A percentile compares a stretch with the other conserved stretches of the same genome.
Conservation (phyloP, 495 filamentous ascomycete species). For the Neurospora tetraspora region DNA sequence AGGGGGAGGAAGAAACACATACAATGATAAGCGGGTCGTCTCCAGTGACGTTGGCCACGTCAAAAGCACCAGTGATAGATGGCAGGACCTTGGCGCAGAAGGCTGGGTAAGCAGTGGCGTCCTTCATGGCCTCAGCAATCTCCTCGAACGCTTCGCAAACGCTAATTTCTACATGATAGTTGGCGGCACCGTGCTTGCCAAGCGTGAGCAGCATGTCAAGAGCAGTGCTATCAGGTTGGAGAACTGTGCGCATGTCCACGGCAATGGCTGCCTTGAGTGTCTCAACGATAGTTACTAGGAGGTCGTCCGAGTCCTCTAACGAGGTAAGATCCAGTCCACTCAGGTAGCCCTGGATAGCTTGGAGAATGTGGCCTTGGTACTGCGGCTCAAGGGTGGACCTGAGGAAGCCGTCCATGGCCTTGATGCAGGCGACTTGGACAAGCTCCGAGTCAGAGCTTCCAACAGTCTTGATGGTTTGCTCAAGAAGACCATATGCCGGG, state of each 20-base stretch:
- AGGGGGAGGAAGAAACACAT: slow-evolving; percentile 18
- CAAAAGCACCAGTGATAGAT: slow-evolving; percentile 77
- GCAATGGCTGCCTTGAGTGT: slow-evolving; percentile 75
- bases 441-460: slow-evolving; percentile 68
- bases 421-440: slow-evolving; percentile 85
- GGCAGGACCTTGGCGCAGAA: slow-evolving; percentile 83
- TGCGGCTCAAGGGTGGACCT: slow-evolving; percentile 41
- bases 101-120: slow-evolving; percentile 57
- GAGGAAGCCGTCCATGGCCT: slow-evolving; percentile 76
- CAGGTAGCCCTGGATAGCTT: slow-evolving; percentile 68
- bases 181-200: slow-evolving; percentile 75
- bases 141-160: slow-evolving; percentile 88
- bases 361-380: slow-evolving; percentile 64
- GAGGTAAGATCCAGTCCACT: slow-evolving; percentile 70
- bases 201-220: slow-evolving; percentile 83
- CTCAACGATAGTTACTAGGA: slow-evolving; percentile 83
- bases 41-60: slow-evolving; percentile 73
- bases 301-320: slow-evolving; percentile 74
- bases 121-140: slow-evolving; percentile 49
- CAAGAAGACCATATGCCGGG: slow-evolving; percentile 45
- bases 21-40: slow-evolving; percentile 71
- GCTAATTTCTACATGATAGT: slow-evolving; percentile 74
- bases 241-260: slow-evolving; percentile 60
- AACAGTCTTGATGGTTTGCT: slow-evolving; percentile 66
- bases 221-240: slow-evolving; percentile 53